Base-by-base conservation (phyloP, 1,139 yeast species). In the Pichia sp. region DNA sequence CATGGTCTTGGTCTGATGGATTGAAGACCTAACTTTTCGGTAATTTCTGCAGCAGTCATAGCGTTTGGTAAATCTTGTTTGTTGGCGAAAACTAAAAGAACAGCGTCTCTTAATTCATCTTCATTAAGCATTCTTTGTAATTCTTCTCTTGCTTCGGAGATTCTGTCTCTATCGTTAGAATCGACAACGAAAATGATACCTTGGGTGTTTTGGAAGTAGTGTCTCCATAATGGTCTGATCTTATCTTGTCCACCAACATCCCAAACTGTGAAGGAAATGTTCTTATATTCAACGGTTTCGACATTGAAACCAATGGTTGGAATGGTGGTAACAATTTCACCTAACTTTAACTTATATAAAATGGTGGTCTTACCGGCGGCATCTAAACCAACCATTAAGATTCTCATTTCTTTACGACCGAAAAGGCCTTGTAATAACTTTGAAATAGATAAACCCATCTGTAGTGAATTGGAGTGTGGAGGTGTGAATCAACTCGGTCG, bases 181-280 rank as follows among this genome's bases (percentile, higher is more conserved):
- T 88, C 96, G 60, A 88, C 95, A 56, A 88, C 96, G 69, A 87
- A 88, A 68, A 88, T 88, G 67, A 88, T 86, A 75, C 96, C 96
- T 72, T 88, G 95, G 53, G 96, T 86, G 80, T 87, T 87, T 73
- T 87, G 94, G 85, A 81, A 86, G 74, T 87, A 88, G 73, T 88
- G 93, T 82, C 96, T 85, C 96, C 96, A 88, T 71, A 88, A 77
- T 51, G 96, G 95, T 76, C 96, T 85, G 68, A 88, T 87, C 77
- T 88, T 88, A 72, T 86, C 95, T 77, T 88, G 96, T 81, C 96
- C 96, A 84, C 96, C 96, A 65, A 88, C 96, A 80, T 88, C 96
- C 96, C 96, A 88, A 58, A 88, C 96, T 56, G 96, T 88, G 77
- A 88, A 88, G 41, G 94, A 84, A 69, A 88, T 87, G 83, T 88